phyloP scores from a whole-genome alignment of 441 rosid species.

The Croton laevigatus region DNA sequence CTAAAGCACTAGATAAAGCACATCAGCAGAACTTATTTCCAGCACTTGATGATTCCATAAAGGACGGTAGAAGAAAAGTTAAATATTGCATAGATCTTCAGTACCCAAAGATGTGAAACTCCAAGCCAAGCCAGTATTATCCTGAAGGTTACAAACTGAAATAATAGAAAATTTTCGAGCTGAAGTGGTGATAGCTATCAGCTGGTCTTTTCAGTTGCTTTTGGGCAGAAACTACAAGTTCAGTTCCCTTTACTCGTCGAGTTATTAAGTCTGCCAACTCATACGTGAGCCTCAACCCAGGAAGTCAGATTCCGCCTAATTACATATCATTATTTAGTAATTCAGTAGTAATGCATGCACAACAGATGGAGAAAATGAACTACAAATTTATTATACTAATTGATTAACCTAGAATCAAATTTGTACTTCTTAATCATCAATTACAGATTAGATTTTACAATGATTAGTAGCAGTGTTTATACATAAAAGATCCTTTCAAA shows the following conservation, averaged over 20 bases:
- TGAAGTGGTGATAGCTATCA: neutral
- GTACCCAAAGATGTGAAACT: neutral
- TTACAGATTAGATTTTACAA: slow-evolving; percentile 12
- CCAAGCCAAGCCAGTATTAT: too few species aligned
- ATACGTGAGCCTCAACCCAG: neutral
- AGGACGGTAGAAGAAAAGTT: neutral
- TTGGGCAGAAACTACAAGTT: neutral
- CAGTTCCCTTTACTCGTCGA: neutral
- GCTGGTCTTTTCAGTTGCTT: neutral
- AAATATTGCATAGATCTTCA: too few species aligned
- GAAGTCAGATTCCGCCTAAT: neutral
- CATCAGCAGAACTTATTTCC: neutral
- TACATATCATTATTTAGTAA: neutral
- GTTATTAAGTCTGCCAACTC: neutral
- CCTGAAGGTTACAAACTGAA: too few species aligned
- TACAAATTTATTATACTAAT: neutral
- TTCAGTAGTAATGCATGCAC: neutral
- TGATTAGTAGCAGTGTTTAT: slow-evolving; percentile 13
- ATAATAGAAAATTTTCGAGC: neutral
- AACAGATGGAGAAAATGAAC: neutral
- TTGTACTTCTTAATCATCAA: slow-evolving; percentile 12
- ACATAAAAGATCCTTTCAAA: neutral
- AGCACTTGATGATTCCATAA: neutral
- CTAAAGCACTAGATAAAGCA: too few species aligned
- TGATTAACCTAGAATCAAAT: neutral